These are phyloP conservation scores for Medicago ruthenica DNA, from an alignment of 306 rosid species.

Conservation along the genomic window DNA sequence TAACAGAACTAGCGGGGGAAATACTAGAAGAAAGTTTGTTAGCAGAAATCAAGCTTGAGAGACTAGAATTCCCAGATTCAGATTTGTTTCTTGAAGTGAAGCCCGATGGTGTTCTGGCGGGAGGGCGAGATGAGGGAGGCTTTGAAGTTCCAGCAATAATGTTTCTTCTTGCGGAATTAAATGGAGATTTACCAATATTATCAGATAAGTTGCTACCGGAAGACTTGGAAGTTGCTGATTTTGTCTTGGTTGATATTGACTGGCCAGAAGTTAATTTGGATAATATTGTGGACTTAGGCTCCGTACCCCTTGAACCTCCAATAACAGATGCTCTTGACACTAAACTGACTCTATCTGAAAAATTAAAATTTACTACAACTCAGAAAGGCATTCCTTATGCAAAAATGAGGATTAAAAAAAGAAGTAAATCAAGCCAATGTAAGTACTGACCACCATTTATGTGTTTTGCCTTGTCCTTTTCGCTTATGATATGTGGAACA, in stretches of 20 bases:
- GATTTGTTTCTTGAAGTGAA: constrained; percentile 48
- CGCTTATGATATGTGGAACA: constrained; percentile 50
- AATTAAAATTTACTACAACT: constrained; percentile 37
- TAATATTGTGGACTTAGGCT: constrained; percentile 48
- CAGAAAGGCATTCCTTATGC: background rate
- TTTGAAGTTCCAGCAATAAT: constrained; percentile 46
- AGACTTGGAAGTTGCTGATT: constrained; percentile 50
- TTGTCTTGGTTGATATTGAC: constrained; percentile 56
- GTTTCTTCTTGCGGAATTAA: constrained; percentile 53
- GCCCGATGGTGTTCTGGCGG: constrained; percentile 60
- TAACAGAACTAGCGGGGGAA: constrained; percentile 87
- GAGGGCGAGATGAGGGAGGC: constrained; percentile 56
- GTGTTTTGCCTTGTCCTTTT: constrained; percentile 55
- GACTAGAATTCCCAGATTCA: constrained; percentile 53
- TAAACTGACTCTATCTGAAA: constrained; percentile 65
- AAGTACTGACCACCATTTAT: constrained; percentile 61
- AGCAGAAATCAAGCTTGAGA: constrained; percentile 55
- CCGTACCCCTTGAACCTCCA: constrained; percentile 50
- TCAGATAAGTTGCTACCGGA: constrained; percentile 52
- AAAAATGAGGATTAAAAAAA: constrained; percentile 22
- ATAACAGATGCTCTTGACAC: constrained; percentile 52
- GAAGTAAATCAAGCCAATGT: constrained; percentile 25
- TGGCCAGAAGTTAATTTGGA: constrained; percentile 57
- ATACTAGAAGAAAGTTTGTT: constrained; percentile 62
- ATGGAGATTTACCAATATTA: constrained; percentile 55